Evolutionary conservation across 768 basidiomycete genomes (phyloP).

Genomic region (Lentinula raphanica): DNA sequence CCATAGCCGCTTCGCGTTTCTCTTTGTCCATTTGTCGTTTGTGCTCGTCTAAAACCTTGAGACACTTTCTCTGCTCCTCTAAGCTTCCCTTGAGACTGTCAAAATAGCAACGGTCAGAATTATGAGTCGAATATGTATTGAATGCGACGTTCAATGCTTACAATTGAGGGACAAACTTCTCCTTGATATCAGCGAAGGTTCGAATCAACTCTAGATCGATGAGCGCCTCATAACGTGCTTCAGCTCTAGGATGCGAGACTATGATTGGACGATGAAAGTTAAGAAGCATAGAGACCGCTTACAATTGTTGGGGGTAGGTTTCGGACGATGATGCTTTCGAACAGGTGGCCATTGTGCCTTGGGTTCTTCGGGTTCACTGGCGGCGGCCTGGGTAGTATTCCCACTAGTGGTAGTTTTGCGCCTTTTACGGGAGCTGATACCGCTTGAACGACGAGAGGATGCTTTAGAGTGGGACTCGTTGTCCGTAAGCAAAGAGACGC

Average conservation of each 20-base stretch:
- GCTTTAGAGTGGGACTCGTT: not conserved
- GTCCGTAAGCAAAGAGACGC: not conserved
- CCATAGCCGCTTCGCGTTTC: not conserved
- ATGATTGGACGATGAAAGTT: not conserved
- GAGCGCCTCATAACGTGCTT: constrained; percentile 52
- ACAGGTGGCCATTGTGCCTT: constrained; percentile 61
- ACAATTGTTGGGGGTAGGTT: constrained; percentile 47
- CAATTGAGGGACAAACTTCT: not conserved
- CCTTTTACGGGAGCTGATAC: constrained; percentile 5
- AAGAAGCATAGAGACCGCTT: not conserved
- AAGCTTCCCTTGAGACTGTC: not conserved
- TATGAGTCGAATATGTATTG: not conserved
- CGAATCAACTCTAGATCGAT: constrained; percentile 58
- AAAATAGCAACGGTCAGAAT: too few relatives aligned
- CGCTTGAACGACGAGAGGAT: not conserved
- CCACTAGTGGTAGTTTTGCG: constrained; percentile 11
- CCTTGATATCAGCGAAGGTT: not conserved
- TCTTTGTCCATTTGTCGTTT: not conserved
- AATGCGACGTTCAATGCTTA: not conserved
- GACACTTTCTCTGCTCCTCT: not conserved
- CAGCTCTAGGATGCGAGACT: constrained; percentile 33
- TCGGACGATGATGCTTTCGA: constrained; percentile 50
- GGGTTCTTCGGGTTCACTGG: constrained; percentile 19
- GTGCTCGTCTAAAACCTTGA: not conserved
- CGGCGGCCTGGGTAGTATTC: too few relatives aligned